Evolutionary conservation across 2,329 filamentous ascomycete species (phyloP).

Genomic region (Periglandula ipomoeae): DNA sequence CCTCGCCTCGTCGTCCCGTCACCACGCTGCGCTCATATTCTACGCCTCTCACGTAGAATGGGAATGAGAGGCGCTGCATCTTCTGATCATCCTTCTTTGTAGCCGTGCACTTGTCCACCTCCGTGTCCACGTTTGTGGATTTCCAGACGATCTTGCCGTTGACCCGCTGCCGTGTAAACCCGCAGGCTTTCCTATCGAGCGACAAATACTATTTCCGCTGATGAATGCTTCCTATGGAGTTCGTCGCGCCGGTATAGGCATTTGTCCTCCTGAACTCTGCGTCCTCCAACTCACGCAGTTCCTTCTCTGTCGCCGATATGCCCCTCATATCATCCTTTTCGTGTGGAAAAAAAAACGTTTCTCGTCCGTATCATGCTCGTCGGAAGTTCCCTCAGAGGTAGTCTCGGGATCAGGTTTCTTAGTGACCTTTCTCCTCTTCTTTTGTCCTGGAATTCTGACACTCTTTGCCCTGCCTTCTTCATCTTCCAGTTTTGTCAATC

Average conservation of each 20-base stretch:
- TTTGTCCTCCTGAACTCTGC: conserved; percentile 49
- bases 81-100: not conserved
- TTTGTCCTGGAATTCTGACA: not conserved
- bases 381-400: conserved; percentile 11
- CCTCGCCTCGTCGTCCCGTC: conserved; percentile 48
- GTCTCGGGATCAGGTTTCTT: conserved; percentile 14
- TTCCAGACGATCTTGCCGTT: conserved; percentile 10
- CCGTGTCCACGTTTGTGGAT: not conserved
- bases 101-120: not conserved
- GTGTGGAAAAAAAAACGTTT: conserved; percentile 13
- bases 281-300: conserved; percentile 38
- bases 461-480: conserved; percentile 20
- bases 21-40: conserved; percentile 57
- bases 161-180: conserved; percentile 36
- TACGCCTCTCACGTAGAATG: conserved; percentile 53
- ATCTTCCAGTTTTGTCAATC: conserved; percentile 38
- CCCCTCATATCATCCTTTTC: conserved; percentile 9
- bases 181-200: conserved; percentile 49
- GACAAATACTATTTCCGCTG: conserved; percentile 59
- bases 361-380: conserved; percentile 9
- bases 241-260: conserved; percentile 56
- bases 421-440: not conserved
- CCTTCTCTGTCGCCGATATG: conserved; percentile 28
- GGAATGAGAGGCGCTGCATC: conserved; percentile 31
- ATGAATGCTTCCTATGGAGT: conserved; percentile 57